Conservation (phyloP, 2,329 filamentous ascomycete species). For the Zasmidium cellare region DNA sequence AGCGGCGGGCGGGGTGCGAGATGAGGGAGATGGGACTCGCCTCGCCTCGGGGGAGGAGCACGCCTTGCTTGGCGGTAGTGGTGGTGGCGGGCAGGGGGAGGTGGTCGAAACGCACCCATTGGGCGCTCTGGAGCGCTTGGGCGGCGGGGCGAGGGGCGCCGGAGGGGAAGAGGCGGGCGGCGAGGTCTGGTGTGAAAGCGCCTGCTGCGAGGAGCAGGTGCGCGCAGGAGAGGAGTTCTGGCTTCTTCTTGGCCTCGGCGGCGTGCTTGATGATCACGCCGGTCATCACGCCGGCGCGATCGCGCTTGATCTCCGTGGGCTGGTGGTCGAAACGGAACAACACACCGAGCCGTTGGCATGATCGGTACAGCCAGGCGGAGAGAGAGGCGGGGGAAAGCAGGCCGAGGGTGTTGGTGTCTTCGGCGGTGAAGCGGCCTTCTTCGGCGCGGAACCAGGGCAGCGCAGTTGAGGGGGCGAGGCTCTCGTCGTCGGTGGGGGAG, state of each 20-base stretch:
- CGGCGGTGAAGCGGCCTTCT: not conserved
- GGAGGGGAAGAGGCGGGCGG: conserved; percentile 7
- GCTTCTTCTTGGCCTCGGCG: not conserved
- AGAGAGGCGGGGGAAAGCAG: not conserved
- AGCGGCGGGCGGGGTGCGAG: not conserved
- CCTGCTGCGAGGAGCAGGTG: conserved; percentile 28
- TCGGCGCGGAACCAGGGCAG: not conserved
- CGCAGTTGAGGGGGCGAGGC: not conserved
- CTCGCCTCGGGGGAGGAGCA: not conserved
- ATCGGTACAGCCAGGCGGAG: conserved; percentile 12
- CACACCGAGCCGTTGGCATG: conserved; percentile 20
- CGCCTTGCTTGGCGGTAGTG: not conserved
- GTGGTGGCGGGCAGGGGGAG: not conserved
- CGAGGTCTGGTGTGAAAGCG: conserved; percentile 18
- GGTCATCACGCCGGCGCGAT: not conserved
- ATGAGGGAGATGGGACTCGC: conserved; percentile 7
- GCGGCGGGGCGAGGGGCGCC: not conserved
- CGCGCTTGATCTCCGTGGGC: conserved; percentile 2
- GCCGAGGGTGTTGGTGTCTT: not conserved
- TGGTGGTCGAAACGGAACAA: conserved; percentile 20
- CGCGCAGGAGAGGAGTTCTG: conserved; percentile 12
- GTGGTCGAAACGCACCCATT: conserved; percentile 1
- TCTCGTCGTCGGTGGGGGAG: not conserved
- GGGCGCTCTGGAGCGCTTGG: conserved; percentile 12
- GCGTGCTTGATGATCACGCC: conserved; percentile 7